Evolutionary conservation across 768 basidiomycete genomes (phyloP).

Genomic region (Scleroderma citrinum): DNA sequence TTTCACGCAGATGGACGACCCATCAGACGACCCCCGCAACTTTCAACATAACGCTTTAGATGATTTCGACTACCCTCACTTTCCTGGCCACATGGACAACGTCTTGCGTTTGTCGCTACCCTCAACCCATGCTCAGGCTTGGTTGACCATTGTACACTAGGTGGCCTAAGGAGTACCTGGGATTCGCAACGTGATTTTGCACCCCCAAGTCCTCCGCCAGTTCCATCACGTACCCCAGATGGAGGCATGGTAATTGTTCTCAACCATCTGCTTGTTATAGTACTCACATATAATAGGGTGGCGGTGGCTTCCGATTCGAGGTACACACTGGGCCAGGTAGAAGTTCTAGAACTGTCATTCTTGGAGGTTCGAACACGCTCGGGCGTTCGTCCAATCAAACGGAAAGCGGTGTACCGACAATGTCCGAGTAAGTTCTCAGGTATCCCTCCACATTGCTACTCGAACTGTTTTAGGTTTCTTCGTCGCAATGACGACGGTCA

Average conservation of each 20-base stretch:
- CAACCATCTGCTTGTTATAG: neutral
- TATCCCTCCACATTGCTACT: neutral
- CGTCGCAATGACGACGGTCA: slow-evolving; percentile 27
- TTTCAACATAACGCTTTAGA: slow-evolving; percentile 41
- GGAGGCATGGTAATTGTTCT: slow-evolving; percentile 9
- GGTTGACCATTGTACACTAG: slow-evolving; percentile 6
- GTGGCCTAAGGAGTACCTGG: slow-evolving; percentile 1
- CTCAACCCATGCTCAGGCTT: neutral
- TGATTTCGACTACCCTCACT: slow-evolving; percentile 17
- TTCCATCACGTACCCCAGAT: slow-evolving; percentile 12
- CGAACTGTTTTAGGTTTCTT: slow-evolving; percentile 26
- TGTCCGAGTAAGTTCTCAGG: slow-evolving; percentile 44
- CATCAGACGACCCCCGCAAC: slow-evolving; percentile 67
- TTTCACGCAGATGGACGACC: slow-evolving; percentile 59
- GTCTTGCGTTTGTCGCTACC: slow-evolving; percentile 40
- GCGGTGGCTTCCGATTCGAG: slow-evolving; percentile 31
- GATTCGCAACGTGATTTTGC: neutral
- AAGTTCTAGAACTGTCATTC: slow-evolving; percentile 29
- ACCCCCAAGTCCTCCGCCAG: slow-evolving; percentile 12
- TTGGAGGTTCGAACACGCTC: slow-evolving; percentile 30
- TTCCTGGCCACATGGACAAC: slow-evolving; percentile 38
- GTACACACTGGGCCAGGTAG: slow-evolving; percentile 27
- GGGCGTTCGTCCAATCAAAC: slow-evolving; percentile 21
- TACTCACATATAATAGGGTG: slow-evolving; percentile 7
- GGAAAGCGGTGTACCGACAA: slow-evolving; percentile 30